Base-by-base conservation (phyloP, 176 grass and related monocot species). In the Paspalum notatum region DNA sequence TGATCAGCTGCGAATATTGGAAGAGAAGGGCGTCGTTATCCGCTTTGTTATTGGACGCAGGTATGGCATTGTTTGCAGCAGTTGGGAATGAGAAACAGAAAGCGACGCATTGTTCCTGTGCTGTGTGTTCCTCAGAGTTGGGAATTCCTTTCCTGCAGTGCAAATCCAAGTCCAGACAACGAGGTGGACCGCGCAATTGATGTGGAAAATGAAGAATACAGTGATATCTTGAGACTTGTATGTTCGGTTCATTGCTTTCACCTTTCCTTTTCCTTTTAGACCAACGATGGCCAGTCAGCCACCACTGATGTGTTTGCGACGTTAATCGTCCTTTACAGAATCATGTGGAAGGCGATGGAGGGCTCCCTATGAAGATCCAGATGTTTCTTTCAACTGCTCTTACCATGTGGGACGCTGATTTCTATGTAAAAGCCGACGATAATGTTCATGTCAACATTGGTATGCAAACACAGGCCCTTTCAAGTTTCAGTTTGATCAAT, bases 371-470 rank as follows among this genome's bases (percentile, higher is more conserved):
- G 42, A 94, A 91, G 81, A 72, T 88, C 49, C 89, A 91, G 52
- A 87, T 85, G 65, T 94, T 86, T 48, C 89, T 94, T 66, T 91
- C 89, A 52, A 87, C 80, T 13, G 92, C 89, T 75, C 72, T 94
- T 66, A 52, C 72, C 42, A 89, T 41, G 18, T 94, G 92, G 92
- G 86, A 94, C 66, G 85, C 91, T 81, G 86, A 94, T 71, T 94
- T 94, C 84, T 94, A 91, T 84, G 72, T 94, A 53, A 94, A 94
- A 88, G 81, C 81, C 45, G 92, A 94, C 55, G 92, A 94, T 39
- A 82, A 91, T 82, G 85, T 94, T 38, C 86, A 94, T 85, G 86
- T 94, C 55, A 94, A 94, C 75, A 80, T 94, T 79, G 92, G 92
- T 94, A 84, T 51, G 72, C 63, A 43, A 52, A 72, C 37, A 38